Evolutionary conservation across 768 basidiomycete genomes (phyloP).

Genomic region (Pluteus cervinus): DNA sequence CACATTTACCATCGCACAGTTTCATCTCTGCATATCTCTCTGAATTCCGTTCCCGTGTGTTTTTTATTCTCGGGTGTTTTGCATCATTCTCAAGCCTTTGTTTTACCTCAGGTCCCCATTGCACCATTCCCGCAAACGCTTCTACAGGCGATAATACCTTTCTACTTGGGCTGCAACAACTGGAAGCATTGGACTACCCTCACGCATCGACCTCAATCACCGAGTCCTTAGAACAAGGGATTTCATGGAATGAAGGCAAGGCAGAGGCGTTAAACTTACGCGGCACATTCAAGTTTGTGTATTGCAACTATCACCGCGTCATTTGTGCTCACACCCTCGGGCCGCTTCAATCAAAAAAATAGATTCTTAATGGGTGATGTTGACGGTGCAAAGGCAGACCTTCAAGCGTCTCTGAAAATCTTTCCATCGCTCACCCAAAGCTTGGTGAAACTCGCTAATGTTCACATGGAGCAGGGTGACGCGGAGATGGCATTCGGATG

Average conservation of each 20-base stretch:
- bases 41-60: slow-evolving; percentile 86
- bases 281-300: slow-evolving; percentile 86
- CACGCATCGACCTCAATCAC: slow-evolving; percentile 76
- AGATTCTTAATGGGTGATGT: slow-evolving; percentile 89
- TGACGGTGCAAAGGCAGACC: slow-evolving; percentile 72
- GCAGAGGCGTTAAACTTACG: slow-evolving; percentile 89
- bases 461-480: slow-evolving; percentile 92
- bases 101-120: slow-evolving; percentile 50
- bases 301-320: neutral
- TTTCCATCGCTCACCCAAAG: slow-evolving; percentile 72
- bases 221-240: slow-evolving; percentile 81
- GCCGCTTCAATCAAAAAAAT: neutral
- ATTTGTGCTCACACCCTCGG: too few species aligned
- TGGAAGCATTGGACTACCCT: slow-evolving; percentile 78
- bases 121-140: slow-evolving; percentile 65
- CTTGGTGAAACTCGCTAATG: slow-evolving; percentile 95
- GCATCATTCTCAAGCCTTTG: slow-evolving; percentile 1
- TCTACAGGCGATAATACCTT: slow-evolving; percentile 81
- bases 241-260: slow-evolving; percentile 66
- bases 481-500: slow-evolving; percentile 77
- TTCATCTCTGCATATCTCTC: slow-evolving; percentile 95
- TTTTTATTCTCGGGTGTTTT: slow-evolving; percentile 1
- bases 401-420: slow-evolving; percentile 69
- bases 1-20: slow-evolving; percentile 78
- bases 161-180: slow-evolving; percentile 73